A percentile compares a stretch with the other conserved stretches of the same genome.
Evolutionary conservation across 192 early-diverging fungal genomes (phyloP).

Genomic region (Podila clonocystis): DNA sequence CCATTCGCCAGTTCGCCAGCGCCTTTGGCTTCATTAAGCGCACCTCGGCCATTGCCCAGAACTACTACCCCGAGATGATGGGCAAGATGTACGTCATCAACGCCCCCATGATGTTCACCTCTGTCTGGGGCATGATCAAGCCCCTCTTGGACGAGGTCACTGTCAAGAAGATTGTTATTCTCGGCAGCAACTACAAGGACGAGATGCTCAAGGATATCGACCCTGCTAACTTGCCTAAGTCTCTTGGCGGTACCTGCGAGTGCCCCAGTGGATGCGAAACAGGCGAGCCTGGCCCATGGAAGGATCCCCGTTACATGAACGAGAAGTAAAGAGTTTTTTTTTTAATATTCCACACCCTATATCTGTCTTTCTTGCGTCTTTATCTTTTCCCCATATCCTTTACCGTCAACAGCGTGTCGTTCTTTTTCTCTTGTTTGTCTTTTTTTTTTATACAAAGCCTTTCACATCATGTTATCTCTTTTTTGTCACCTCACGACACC

Average conservation of each 20-base stretch:
- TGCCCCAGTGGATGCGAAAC: conserved; percentile 56
- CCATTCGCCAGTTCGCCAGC: conserved; percentile 68
- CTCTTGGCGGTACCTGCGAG: conserved; percentile 58
- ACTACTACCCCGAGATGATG: conserved; percentile 87
- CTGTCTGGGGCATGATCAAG: conserved; percentile 63
- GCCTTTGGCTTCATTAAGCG: conserved; percentile 72
- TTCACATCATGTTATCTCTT: background rate
- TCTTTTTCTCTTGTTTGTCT: background rate
- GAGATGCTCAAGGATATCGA: conserved; percentile 56
- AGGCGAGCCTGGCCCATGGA: conserved; percentile 63
- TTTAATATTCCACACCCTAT: background rate
- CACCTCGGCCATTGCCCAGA: conserved; percentile 75
- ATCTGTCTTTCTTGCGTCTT: background rate
- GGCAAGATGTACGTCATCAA: conserved; percentile 89
- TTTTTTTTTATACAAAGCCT: background rate
- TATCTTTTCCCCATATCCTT: background rate
- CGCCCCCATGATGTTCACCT: conserved; percentile 78
- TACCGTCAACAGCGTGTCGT: background rate
- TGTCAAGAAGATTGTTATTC: conserved; percentile 63
- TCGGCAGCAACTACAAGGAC: conserved; percentile 55
- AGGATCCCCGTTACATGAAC: conserved; percentile 50
- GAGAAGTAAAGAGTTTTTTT: conserved; percentile 11
- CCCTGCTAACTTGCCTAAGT: conserved; percentile 51
- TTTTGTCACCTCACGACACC: background rate
- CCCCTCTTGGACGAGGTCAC: conserved; percentile 65